Percentiles rank a stretch among this genome's conserved stretches.
phyloP scores from a whole-genome alignment of 2,329 filamentous ascomycete species.

The Clonostachys rosea region DNA sequence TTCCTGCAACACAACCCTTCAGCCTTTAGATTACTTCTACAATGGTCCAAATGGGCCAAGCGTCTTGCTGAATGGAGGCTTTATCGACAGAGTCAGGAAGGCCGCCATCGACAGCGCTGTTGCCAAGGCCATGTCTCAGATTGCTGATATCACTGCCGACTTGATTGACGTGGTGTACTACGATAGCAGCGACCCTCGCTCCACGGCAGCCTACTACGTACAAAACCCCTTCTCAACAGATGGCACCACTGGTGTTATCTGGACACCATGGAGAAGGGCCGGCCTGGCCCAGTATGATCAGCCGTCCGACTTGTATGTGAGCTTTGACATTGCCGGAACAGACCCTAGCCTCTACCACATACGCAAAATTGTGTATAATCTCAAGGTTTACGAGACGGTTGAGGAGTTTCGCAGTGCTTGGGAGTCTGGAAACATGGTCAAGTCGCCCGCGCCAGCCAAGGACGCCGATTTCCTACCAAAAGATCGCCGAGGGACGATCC shows the following conservation, averaged over 20 bases:
- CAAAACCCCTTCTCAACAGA: slow-evolving; percentile 8
- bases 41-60: slow-evolving; percentile 8
- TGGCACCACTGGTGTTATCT: slow-evolving; percentile 7
- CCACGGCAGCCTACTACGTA: slow-evolving; percentile 6
- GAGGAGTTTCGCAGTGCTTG: slow-evolving; percentile 8
- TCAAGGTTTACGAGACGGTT: slow-evolving; percentile 6
- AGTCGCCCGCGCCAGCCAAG: slow-evolving; percentile 3
- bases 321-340: slow-evolving; percentile 7
- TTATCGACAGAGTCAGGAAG: slow-evolving; percentile 5
- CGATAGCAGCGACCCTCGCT: slow-evolving; percentile 3
- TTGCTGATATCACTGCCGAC: slow-evolving; percentile 7
- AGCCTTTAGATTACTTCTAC: slow-evolving; percentile 8
- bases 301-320: slow-evolving; percentile 8
- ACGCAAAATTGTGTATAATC: slow-evolving; percentile 9
- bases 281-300: slow-evolving; percentile 8
- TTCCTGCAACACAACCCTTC: slow-evolving; percentile 3
- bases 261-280: slow-evolving; percentile 8
- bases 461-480: slow-evolving; percentile 8
- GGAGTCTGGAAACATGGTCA: slow-evolving; percentile 5
- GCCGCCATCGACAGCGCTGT: slow-evolving; percentile 5
- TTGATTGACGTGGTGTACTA: slow-evolving; percentile 6
- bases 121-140: slow-evolving; percentile 7
- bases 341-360: slow-evolving; percentile 8
- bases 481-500: slow-evolving; percentile 6
- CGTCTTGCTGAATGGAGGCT: slow-evolving; percentile 8